Conservation (phyloP, 805 yeast genomes). For the Starmerella scarabaei region DNA sequence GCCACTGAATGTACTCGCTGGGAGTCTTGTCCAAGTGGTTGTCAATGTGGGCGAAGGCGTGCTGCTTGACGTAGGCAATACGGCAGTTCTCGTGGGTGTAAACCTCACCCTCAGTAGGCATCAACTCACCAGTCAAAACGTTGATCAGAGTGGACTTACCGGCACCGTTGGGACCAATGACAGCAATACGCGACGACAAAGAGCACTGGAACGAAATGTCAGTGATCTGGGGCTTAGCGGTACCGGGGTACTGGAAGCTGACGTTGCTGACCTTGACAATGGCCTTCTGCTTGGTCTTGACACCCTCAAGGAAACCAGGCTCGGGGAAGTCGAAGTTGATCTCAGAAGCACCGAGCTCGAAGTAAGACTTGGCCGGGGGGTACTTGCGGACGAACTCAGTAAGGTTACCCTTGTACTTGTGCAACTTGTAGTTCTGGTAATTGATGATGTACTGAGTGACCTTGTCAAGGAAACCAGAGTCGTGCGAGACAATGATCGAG, state of each 20-base stretch:
- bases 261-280: slow-evolving; percentile 94
- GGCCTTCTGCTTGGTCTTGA: slow-evolving; percentile 99
- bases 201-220: slow-evolving; percentile 98
- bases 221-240: slow-evolving; percentile 82
- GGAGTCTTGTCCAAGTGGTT: slow-evolving; percentile 98
- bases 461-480: slow-evolving; percentile 97
- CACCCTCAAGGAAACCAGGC: slow-evolving; percentile 99
- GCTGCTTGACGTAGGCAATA: slow-evolving; percentile 99
- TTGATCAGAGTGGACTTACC: slow-evolving; percentile 99
- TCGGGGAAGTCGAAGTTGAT: slow-evolving; percentile 96
- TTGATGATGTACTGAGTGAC: slow-evolving; percentile 97
- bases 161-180: slow-evolving; percentile 99
- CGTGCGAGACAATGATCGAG: slow-evolving; percentile 97
- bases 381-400: slow-evolving; percentile 97
- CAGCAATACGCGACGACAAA: slow-evolving; percentile 98
- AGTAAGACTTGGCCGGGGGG: slow-evolving; percentile 97
- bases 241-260: slow-evolving; percentile 99
- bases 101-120: slow-evolving; percentile 97
- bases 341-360: slow-evolving; percentile 97
- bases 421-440: slow-evolving; percentile 98
- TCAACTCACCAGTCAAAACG: slow-evolving; percentile 97
- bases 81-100: slow-evolving; percentile 99
- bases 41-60: slow-evolving; percentile 99
- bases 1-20: slow-evolving; percentile 99
- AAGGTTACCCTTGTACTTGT: slow-evolving; percentile 99